Conservation (phyloP, 768 basidiomycete genomes). For the Omphalotus guepiniiformis region DNA sequence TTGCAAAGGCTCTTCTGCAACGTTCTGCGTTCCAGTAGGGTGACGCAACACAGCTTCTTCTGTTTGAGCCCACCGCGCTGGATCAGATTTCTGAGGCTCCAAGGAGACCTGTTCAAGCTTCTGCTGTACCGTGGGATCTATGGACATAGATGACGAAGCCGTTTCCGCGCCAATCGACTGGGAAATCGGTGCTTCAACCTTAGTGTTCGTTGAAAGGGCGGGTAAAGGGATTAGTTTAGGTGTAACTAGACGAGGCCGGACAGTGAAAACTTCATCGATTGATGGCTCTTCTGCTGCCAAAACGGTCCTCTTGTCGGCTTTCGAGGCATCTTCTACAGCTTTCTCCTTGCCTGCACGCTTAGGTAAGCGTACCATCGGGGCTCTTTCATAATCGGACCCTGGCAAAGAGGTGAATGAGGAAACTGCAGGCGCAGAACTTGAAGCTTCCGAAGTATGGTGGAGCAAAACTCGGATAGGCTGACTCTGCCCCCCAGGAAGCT, state of each 20-base stretch:
- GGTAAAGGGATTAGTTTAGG: conserved; percentile 29
- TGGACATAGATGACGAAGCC: conserved; percentile 18
- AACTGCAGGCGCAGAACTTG: conserved; percentile 13
- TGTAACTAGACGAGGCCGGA: conserved; percentile 45
- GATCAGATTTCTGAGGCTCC: conserved; percentile 29
- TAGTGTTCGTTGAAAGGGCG: conserved; percentile 11
- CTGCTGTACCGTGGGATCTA: conserved; percentile 27
- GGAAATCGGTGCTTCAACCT: not conserved
- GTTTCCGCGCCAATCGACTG: conserved; percentile 21
- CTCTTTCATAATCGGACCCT: conserved; percentile 40
- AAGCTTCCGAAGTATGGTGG: conserved; percentile 15
- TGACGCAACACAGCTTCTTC: conserved; percentile 46
- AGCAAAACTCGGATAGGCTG: conserved; percentile 40
- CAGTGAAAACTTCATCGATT: conserved; percentile 55
- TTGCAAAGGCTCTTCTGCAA: conserved; percentile 16
- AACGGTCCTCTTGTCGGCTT: too few relatives aligned
- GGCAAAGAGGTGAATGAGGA: conserved; percentile 17
- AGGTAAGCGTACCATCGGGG: conserved; percentile 55
- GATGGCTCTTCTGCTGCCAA: conserved; percentile 27
- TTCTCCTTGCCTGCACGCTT: conserved; percentile 34
- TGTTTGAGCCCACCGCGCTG: conserved; percentile 35
- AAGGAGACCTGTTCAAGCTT: conserved; percentile 38
- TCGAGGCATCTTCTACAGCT: conserved; percentile 16
- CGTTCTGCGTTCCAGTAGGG: conserved; percentile 24
- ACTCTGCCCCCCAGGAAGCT: conserved; percentile 47